phyloP scores from a whole-genome alignment of 2,329 filamentous ascomycete species.

The Ceratocystis harringtonii region DNA sequence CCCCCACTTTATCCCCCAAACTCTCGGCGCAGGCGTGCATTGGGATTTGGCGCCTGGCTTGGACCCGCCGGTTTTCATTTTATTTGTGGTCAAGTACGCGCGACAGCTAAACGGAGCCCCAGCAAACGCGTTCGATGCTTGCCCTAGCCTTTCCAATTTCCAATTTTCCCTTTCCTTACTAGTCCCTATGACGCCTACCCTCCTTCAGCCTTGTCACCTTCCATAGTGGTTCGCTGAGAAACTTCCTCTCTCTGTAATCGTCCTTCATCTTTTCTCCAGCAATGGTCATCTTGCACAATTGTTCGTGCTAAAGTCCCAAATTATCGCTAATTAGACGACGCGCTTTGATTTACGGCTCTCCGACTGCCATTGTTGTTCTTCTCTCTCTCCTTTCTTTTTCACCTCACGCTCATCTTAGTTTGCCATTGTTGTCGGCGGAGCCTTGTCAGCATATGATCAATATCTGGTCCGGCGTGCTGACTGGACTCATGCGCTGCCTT shows the following conservation, averaged over 20 bases:
- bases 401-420: not conserved
- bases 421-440: not conserved
- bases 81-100: not conserved
- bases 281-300: not conserved
- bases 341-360: not conserved
- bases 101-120: not conserved
- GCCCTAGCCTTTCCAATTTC: not conserved
- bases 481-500: constrained; percentile 1
- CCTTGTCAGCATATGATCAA: constrained; percentile 1
- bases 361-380: not conserved
- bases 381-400: not conserved
- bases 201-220: not conserved
- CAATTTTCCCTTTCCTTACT: not conserved
- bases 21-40: not conserved
- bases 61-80: no score
- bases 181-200: not conserved
- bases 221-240: not conserved
- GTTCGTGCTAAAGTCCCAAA: not conserved
- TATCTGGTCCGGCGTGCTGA: not conserved
- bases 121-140: not conserved
- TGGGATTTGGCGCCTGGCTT: not conserved
- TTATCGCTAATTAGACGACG: not conserved
- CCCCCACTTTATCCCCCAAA: not conserved
- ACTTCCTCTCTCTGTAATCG: not conserved
- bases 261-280: not conserved